Evolutionary conservation across 2,329 filamentous ascomycete species (phyloP).

Genomic region (Pleurostoma richardsiae): DNA sequence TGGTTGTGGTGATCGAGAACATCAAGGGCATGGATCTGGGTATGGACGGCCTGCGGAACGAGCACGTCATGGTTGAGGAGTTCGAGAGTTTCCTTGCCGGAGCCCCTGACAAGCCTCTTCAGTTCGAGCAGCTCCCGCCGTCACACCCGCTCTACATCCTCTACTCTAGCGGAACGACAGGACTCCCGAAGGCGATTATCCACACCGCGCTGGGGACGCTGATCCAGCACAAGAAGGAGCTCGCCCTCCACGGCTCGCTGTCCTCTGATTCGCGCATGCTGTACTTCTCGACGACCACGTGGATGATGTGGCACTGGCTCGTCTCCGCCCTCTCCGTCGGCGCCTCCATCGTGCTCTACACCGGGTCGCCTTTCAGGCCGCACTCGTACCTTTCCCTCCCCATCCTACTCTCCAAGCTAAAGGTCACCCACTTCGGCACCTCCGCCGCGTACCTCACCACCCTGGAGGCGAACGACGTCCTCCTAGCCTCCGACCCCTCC

Average conservation of each 20-base stretch:
- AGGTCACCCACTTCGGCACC: slow-evolving; percentile 90
- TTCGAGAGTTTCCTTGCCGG: slow-evolving; percentile 39
- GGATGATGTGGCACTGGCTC: slow-evolving; percentile 99
- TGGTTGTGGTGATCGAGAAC: slow-evolving; percentile 71
- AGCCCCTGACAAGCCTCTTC: slow-evolving; percentile 39
- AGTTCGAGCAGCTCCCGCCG: slow-evolving; percentile 73
- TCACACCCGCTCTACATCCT: slow-evolving; percentile 91
- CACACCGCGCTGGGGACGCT: slow-evolving; percentile 87
- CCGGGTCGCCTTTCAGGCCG: slow-evolving; percentile 84
- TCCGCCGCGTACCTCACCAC: slow-evolving; percentile 90
- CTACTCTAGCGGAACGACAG: slow-evolving; percentile 88
- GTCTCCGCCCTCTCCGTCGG: slow-evolving; percentile 81
- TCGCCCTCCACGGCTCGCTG: slow-evolving; percentile 81
- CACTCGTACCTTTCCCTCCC: slow-evolving; percentile 78
- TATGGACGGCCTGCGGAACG: slow-evolving; percentile 31
- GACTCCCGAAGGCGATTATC: slow-evolving; percentile 85
- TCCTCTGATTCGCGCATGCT: slow-evolving; percentile 68
- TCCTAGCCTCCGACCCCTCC: slow-evolving; percentile 48
- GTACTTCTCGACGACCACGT: slow-evolving; percentile 92
- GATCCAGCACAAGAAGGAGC: slow-evolving; percentile 96
- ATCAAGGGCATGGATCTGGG: slow-evolving; percentile 39
- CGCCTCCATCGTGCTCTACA: slow-evolving; percentile 80
- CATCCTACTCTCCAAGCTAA: slow-evolving; percentile 70
- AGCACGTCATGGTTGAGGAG: slow-evolving; percentile 34
- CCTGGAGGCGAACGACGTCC: slow-evolving; percentile 72